Evolutionary conservation across 2,329 filamentous ascomycete species (phyloP), one percentile per base, ranked within the genome.

Genomic region (Hirsutella rhossiliensis): DNA sequence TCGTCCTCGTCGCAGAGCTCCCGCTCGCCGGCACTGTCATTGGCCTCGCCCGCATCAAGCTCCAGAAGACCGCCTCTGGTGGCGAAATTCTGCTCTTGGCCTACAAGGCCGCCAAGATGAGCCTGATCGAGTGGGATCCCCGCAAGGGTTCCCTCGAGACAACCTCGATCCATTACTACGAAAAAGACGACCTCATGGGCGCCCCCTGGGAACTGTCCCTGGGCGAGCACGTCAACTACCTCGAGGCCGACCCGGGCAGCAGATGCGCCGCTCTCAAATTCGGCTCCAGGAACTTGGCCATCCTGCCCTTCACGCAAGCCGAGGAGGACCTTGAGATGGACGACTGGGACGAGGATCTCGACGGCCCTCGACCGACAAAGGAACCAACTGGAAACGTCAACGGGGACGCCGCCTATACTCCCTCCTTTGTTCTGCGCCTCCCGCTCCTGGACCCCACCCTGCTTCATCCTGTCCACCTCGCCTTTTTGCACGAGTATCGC

Each of bases 161-260:
- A 43, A 78, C 92, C 50, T 97, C 90, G 42, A 90, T 98, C 56
- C 92, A 98, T 68, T 97, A 89, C 71, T 98, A 97, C 66, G 92
- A 98, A 63, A 86, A 92, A 61, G 89, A 96, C 58, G 89, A 95
- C 59, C 71, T 90, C 48, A 79, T 84, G 52, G 80, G 83, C 43
- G 84, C 79, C 49, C 89, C 90, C 0, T 96, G 88, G 83, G 80
- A 84, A 42, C 75, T 83, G 43, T 76, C 83, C 44, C 67, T 94
- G 56, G 79, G 78, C 59, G 78, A 84, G 49, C 87, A 83, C 59
- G 75, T 80, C 62, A 95, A 84, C 61, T 84, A 85, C 55, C 70
- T 98, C 55, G 84, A 83, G 41, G 86, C 90, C 47, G 92, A 98
- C 57, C 90, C 92, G 2, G 84, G 83, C 53, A 95, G 87, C 65